Evolutionary conservation across 805 yeast species (phyloP), one percentile per base, ranked within the genome.

Genomic region (Lipomyces lipofer): DNA sequence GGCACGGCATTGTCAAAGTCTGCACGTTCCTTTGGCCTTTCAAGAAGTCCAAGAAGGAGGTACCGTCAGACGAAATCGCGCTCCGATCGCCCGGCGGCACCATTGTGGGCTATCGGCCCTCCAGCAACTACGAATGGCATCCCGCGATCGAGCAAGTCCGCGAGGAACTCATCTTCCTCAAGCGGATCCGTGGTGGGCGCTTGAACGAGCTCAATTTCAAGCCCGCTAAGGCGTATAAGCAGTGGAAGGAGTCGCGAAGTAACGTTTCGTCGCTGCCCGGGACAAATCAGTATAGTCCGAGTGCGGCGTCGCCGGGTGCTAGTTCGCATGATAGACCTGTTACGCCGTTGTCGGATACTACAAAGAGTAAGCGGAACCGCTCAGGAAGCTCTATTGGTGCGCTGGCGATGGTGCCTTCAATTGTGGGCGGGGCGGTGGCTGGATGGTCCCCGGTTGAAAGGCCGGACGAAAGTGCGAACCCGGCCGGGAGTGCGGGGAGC

Each of bases 401-500:
- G 1, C 63, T 76, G 51, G 72, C 79, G 1, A 75, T 79, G 78
- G 80, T 79, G 4, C 83, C 83, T 1, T 75, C 80, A 15, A 72
- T 78, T 50, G 81, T 79, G 9, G 81, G 82, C 27, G 83, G 83
- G 33, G 83, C 83, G 3, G 75, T 79, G 42, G 83, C 81, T 13
- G 83, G 83, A 4, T 76, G 79, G 79, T 69, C 73, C 7, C 68
- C 70, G 0, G 38, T 49, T 28, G 60, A 56, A 32, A 21, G 49
- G 19, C 49, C 51, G 9, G 49, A 40, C 15, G 35, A 28, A 28
- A 10, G 40, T n/a, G 5, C n/a, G 17, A 4, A 19, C 38, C 2
- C 13, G n/a, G 21, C 43, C 25, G 19, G 51, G 19, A 5, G 22
- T 22, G n/a, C 44, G 15, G 13, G 47, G 19, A 19, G 29, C 25